Evolutionary conservation across 345 rosid species (phyloP).

Genomic region (Brassica incana): DNA sequence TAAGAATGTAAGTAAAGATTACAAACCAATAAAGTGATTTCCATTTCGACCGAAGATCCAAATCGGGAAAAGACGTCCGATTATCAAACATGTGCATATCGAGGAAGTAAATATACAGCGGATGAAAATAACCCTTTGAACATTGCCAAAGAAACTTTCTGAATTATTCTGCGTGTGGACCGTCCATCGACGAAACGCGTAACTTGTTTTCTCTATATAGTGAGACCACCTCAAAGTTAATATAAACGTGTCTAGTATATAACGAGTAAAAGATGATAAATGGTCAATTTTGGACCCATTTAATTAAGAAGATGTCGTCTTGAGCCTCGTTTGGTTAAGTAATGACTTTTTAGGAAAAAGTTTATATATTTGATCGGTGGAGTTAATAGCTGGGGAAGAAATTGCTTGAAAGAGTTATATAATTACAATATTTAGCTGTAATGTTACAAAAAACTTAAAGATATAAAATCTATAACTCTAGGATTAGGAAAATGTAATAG

Average conservation of each 20-base stretch:
- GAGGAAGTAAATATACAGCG: not conserved
- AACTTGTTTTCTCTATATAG: conserved; percentile 7
- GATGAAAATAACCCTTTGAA: not conserved
- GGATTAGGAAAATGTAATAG: not conserved
- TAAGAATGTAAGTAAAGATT: not conserved
- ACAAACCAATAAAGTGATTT: not conserved
- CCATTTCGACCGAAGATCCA: not conserved
- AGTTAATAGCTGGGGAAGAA: not conserved
- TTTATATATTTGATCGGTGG: not conserved
- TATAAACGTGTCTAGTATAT: not conserved
- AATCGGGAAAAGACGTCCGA: conserved; percentile 1
- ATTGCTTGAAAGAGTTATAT: not conserved
- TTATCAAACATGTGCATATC: conserved; percentile 14
- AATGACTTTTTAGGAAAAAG: not conserved
- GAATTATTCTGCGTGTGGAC: conserved; percentile 6
- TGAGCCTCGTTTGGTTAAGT: conserved; percentile 16
- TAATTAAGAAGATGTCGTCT: conserved; percentile 5
- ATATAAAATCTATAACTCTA: not conserved
- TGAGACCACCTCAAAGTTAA: conserved; percentile 6
- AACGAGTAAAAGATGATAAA: conserved; percentile 2
- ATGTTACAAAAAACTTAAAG: not conserved
- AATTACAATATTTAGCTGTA: not conserved
- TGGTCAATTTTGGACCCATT: conserved; percentile 1
- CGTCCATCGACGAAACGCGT: conserved; percentile 1
- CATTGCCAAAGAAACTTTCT: not conserved